phyloP scores from a whole-genome alignment of 23 red algal genomes.

The Gracilaria gracilis region DNA sequence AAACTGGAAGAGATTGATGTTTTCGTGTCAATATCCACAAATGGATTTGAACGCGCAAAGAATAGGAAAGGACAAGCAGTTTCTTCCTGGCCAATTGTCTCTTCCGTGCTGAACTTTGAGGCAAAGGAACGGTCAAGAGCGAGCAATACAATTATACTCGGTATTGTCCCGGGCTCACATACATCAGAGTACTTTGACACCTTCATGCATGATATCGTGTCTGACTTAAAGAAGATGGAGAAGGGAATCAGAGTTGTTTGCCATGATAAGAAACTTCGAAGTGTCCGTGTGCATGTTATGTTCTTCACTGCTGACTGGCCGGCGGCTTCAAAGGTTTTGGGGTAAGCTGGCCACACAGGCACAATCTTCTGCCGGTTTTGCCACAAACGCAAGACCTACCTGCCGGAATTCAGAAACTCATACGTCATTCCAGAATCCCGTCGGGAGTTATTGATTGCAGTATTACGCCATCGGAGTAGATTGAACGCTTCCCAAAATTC shows the following conservation, averaged over 20 bases:
- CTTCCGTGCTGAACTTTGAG: neutral
- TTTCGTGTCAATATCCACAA: neutral
- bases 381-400: neutral
- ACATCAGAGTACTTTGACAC: conserved; percentile 2
- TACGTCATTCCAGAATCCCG: neutral
- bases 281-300: neutral
- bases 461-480: too few relatives aligned
- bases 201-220: neutral
- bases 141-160: neutral
- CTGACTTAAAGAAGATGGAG: conserved; percentile 11
- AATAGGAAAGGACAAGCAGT: neutral
- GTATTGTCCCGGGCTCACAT: neutral
- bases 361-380: neutral
- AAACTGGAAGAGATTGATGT: neutral
- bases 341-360: neutral
- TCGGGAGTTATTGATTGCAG: too few relatives aligned
- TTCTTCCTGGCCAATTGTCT: neutral
- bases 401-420: neutral
- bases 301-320: conserved; percentile 6
- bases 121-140: neutral
- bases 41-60: neutral
- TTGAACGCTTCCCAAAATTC: too few relatives aligned
- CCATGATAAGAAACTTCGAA: neutral
- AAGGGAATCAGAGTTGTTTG: neutral
- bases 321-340: conserved; percentile 14